phyloP scores from a whole-genome alignment of 129 eudicot genomes.

The Apium graveolens region DNA sequence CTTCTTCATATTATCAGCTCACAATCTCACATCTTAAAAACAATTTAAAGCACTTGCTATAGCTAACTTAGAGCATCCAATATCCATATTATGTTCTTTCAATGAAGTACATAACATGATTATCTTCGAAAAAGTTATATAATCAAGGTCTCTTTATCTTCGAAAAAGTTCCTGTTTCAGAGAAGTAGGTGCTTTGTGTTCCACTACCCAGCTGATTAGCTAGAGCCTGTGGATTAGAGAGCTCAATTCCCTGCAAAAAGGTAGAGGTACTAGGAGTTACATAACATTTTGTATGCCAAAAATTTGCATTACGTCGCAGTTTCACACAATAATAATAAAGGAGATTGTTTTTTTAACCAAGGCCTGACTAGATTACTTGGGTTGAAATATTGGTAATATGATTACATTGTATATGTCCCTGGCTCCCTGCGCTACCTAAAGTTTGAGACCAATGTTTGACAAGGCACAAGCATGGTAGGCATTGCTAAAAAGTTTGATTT shows the following conservation, averaged over 20 bases:
- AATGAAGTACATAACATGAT: constrained; percentile 53
- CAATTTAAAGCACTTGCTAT: background rate
- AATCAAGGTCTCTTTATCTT: constrained; percentile 79
- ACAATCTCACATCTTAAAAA: background rate
- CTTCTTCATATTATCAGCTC: background rate
- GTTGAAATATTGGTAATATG: background rate
- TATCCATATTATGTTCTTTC: background rate
- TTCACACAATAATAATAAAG: background rate
- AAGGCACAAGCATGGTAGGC: background rate
- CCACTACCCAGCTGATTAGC: constrained; percentile 85
- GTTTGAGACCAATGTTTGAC: background rate
- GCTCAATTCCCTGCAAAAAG: constrained; percentile 73
- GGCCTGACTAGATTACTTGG: background rate
- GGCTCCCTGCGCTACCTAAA: background rate
- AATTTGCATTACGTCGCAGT: background rate
- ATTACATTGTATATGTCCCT: background rate
- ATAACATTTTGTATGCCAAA: background rate
- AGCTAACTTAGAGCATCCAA: background rate
- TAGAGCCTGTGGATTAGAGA: constrained; percentile 85
- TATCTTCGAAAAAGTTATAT: constrained; percentile 91
- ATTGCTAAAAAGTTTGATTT: background rate
- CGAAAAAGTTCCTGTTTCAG: constrained; percentile 93
- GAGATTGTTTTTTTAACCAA: background rate
- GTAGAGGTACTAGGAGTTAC: background rate
- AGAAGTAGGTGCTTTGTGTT: constrained; percentile 90